Conservation (phyloP, 2,329 filamentous ascomycete genomes). For the Fusarium torulosum region DNA sequence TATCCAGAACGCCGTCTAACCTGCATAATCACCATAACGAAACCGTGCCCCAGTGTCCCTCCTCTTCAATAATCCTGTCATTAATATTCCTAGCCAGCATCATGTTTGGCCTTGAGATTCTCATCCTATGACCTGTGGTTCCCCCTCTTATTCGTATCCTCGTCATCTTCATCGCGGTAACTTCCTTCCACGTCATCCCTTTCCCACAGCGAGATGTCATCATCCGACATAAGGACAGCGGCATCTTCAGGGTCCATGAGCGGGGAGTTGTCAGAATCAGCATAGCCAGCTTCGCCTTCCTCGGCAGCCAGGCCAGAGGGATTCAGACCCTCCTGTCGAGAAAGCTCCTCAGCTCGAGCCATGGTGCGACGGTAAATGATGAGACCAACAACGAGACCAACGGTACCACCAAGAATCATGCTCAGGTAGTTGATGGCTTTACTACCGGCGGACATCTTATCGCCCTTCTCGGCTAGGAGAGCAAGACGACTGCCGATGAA, state of each 20-base stretch:
- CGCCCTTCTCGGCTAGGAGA: constrained; percentile 83
- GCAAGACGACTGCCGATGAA: constrained; percentile 91
- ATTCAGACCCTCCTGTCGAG: constrained; percentile 57
- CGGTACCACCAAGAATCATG: constrained; percentile 77
- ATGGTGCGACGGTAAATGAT: constrained; percentile 84
- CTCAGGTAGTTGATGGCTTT: constrained; percentile 86
- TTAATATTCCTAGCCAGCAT: constrained; percentile 14
- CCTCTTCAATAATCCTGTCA: constrained; percentile 6
- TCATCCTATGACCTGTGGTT: constrained; percentile 9
- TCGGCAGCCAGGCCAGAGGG: constrained; percentile 46
- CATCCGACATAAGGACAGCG: constrained; percentile 68
- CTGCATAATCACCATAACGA: constrained; percentile 9
- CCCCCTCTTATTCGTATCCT: constrained; percentile 32
- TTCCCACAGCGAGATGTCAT: constrained; percentile 71
- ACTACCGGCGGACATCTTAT: constrained; percentile 82
- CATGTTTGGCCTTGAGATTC: not conserved
- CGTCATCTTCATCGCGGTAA: constrained; percentile 53
- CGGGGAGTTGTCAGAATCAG: constrained; percentile 59
- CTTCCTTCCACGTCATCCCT: constrained; percentile 54
- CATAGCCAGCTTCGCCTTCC: constrained; percentile 56
- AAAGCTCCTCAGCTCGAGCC: constrained; percentile 71
- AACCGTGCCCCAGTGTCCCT: not conserved
- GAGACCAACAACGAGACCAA: constrained; percentile 82
- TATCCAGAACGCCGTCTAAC: constrained; percentile 45
- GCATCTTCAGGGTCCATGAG: constrained; percentile 63